phyloP scores from a whole-genome alignment of 2,329 filamentous ascomycete species.

The Epichloe typhina region DNA sequence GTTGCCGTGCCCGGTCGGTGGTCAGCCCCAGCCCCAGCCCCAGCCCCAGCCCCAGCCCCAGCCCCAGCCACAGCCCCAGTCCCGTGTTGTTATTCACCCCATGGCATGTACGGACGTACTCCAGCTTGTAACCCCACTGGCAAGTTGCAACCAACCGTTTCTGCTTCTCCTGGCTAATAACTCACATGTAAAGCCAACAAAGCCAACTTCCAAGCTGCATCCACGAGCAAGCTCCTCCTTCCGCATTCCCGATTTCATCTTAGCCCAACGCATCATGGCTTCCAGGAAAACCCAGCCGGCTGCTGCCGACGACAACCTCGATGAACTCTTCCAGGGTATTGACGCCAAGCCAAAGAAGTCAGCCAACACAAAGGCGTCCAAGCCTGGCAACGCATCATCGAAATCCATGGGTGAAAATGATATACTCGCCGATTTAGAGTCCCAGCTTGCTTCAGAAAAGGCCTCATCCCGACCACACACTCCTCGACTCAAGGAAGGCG shows the following conservation, averaged over 20 bases:
- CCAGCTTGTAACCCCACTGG: not conserved
- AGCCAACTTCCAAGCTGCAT: not conserved
- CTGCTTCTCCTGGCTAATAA: too few relatives aligned
- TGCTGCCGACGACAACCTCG: conserved; percentile 47
- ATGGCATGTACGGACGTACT: not conserved
- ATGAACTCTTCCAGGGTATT: conserved; percentile 52
- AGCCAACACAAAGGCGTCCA: conserved; percentile 25
- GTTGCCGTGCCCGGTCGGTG: not conserved
- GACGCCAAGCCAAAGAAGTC: conserved; percentile 38
- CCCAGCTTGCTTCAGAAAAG: conserved; percentile 54
- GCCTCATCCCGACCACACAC: conserved; percentile 70
- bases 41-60: too few relatives aligned
- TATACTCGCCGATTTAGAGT: conserved; percentile 74
- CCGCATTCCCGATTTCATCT: not conserved
- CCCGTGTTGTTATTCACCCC: not conserved
- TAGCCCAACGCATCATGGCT: conserved; percentile 32
- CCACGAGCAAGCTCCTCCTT: not conserved
- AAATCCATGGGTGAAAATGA: conserved; percentile 50
- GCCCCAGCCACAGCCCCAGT: too few relatives aligned
- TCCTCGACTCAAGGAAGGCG: conserved; percentile 52
- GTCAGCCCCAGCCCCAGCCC: too few relatives aligned
- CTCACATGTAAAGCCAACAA: too few relatives aligned
- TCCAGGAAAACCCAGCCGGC: conserved; percentile 45
- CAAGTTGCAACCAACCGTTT: too few relatives aligned
- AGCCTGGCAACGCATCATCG: conserved; percentile 34